Evolutionary conservation across 805 yeast species (phyloP), one percentile per base, ranked within the genome.

Genomic region (Schwanniomyces yamadae): DNA sequence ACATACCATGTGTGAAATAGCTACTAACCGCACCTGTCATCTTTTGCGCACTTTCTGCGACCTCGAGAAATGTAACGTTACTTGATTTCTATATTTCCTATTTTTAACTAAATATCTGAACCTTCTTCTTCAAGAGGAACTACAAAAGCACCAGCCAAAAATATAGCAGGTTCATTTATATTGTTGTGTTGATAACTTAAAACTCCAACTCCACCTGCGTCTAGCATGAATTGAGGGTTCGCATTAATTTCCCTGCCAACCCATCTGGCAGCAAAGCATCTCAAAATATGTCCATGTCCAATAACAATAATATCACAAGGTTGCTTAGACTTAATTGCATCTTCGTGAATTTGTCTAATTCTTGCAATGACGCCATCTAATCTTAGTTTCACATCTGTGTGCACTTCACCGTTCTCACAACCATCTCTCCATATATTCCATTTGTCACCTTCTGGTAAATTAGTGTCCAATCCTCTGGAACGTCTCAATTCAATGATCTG

Each of bases 181-280:
- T 73, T 80, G 54, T 82, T 80, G 59, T 90, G 98, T 51, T 87
- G 95, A 59, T 90, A 90, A 45, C 93, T 80, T 54, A 91, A 69
- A 2, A 89, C 95, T 42, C 96, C 96, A 27, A 88, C 86, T 28
- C 96, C 97, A 45, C 97, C 96, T 18, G 98, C 95, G 56, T 91
- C 96, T 48, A 91, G 68, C 58, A 91, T 68, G 59, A 89, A 81
- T 47, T 82, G 78, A 7, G 96, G 96, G 57, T 90, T 85, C 31
- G 57, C 64, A 42, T 64, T 57, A 39, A 84, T 66, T n/a, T 70
- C 69, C 26, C 71, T 60, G 2, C 73, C 76, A 24, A 85, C 79
- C 98, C 98, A 91, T 40, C 96, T 66, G 14, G 89, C 87, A 6
- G 91, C 95, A 52, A 91, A 79, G 55, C 91, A 84, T 54, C 97